These are phyloP conservation scores for Boletales sp. DNA, from an alignment of 768 basidiomycete species.

Conservation along the genomic window DNA sequence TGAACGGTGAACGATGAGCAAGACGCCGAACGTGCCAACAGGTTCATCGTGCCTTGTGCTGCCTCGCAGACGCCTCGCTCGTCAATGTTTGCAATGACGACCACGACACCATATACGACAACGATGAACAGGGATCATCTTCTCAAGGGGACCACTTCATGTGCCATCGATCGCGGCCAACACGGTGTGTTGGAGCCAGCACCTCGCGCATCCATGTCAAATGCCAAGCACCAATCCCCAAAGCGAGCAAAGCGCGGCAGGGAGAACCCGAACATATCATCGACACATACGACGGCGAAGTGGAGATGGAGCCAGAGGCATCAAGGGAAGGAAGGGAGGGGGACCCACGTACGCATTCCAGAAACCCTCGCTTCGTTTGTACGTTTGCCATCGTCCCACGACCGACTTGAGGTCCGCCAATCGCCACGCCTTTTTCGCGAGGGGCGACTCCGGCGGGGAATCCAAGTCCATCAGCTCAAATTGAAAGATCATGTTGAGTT, in stretches of 20 bases:
- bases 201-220: not conserved
- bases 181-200: constrained; percentile 1
- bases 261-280: too few species aligned
- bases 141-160: constrained; percentile 11
- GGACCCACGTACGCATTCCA: constrained; percentile 57
- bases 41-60: constrained; percentile 1
- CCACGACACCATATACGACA: constrained; percentile 6
- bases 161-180: constrained; percentile 11
- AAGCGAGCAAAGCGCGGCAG: too few species aligned
- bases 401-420: constrained; percentile 49
- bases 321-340: not conserved
- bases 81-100: constrained; percentile 8
- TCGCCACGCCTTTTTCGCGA: constrained; percentile 47
- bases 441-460: constrained; percentile 38
- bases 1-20: constrained; percentile 9
- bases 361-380: constrained; percentile 54
- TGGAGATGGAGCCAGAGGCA: too few species aligned
- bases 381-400: constrained; percentile 51
- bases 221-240: not conserved
- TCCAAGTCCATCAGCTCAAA: constrained; percentile 64
- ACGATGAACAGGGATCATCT: constrained; percentile 5
- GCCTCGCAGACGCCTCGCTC: constrained; percentile 19
- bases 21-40: constrained; percentile 9
- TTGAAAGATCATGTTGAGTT: constrained; percentile 64
- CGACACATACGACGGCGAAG: too few species aligned